phyloP scores from a whole-genome alignment of 345 rosid genomes.

The Populus euphratica region DNA sequence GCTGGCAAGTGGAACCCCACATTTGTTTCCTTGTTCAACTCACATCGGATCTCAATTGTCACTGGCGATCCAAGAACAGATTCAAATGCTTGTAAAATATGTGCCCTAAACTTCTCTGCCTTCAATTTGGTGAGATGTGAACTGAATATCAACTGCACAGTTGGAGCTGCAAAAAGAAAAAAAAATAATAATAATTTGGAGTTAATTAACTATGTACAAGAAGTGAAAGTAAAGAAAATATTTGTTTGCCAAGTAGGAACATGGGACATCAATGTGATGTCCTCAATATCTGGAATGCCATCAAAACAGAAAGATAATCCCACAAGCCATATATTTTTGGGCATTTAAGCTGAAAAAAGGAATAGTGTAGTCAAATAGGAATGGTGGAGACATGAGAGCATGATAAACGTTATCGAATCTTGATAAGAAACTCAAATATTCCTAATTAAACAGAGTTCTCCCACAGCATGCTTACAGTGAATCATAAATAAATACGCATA shows the following conservation, averaged over 20 bases:
- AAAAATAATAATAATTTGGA: neutral
- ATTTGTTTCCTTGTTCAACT: constrained; percentile 42
- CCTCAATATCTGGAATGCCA: neutral
- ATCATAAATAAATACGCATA: neutral
- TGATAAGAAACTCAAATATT: neutral
- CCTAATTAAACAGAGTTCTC: neutral
- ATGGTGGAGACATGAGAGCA: neutral
- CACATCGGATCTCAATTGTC: constrained; percentile 76
- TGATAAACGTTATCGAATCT: neutral
- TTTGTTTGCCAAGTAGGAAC: neutral
- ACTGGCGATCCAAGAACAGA: constrained; percentile 71
- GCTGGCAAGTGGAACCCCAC: constrained; percentile 35
- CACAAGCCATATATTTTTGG: neutral
- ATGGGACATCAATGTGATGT: neutral
- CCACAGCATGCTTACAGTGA: neutral
- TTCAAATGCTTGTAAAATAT: constrained; percentile 79
- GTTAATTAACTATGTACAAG: neutral
- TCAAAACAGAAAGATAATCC: neutral
- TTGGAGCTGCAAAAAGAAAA: constrained; percentile 63
- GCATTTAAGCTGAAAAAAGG: neutral
- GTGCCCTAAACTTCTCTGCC: constrained; percentile 66
- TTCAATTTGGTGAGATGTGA: constrained; percentile 52
- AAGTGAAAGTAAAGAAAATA: neutral
- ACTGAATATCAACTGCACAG: constrained; percentile 66
- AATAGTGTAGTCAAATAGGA: neutral